Evolutionary conservation across 768 basidiomycete genomes (phyloP), one percentile per base, ranked within the genome.

Genomic region (Suillus americanus): DNA sequence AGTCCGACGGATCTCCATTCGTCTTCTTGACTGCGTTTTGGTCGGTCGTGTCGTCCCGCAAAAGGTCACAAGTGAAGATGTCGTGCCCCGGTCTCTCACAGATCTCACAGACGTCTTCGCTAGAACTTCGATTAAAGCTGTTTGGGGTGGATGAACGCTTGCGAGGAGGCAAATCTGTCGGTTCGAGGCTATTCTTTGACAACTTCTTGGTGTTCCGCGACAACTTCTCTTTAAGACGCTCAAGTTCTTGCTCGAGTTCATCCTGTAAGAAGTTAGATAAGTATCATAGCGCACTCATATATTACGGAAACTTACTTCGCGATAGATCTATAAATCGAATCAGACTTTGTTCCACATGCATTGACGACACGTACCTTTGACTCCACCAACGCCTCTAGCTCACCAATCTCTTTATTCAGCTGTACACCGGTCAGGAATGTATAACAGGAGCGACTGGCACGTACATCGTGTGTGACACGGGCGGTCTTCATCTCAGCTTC

Each of bases 351-450:
- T 30, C 51, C 16, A 18, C 25, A 40, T 40, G 38, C 9, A 57
- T 18, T 6, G 4, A 40, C 16, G 10, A 57, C 16, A 62, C 76
- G 63, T 65, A 93, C 94, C 86, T 97, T 98, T 62, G 92, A 85
- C 74, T 99, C 97, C n/a, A 98, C 89, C 48, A 99, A 81, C 45
- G 89, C 85, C 76, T 99, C 97, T 23, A 98, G 83, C 73, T 98
- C 95, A 62, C 89, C 87, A 60, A 99, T 91, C 79, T 98, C 95
- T 71, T 94, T 92, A 77, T 93, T 90, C 65, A 95, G 84, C 93
- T 96, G 68, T 28, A 41, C 20, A 66, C 51, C 50, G 60, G 64
- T 55, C 51, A 30, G 53, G 13, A 37, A 30, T 35, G 38, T 48
- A 41, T 43, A 57, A 18, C 1, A 51, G 20, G 63, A 57, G 56